These are phyloP conservation scores for Phytophthora meadii DNA, from an alignment of 352 stramenopile genomes.

Conservation along the genomic window DNA sequence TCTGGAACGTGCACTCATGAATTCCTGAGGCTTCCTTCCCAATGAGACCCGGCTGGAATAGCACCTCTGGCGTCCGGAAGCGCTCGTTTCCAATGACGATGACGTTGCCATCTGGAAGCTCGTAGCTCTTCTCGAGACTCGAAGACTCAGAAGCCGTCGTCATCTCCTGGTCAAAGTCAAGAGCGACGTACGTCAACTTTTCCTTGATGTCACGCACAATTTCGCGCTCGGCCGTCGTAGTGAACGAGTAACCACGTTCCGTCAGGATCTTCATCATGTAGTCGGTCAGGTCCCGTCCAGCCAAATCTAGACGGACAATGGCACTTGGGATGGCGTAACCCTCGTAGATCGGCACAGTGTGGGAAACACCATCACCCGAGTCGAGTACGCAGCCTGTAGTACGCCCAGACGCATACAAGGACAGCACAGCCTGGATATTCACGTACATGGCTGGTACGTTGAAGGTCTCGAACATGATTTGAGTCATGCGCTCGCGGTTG, in stretches of 20 bases:
- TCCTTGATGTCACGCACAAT: slow-evolving; percentile 98
- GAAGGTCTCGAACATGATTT: slow-evolving; percentile 99
- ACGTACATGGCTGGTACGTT: slow-evolving; percentile 95
- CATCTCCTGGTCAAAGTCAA: slow-evolving; percentile 95
- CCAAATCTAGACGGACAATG: slow-evolving; percentile 95
- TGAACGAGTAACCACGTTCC: slow-evolving; percentile 95
- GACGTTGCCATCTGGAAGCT: slow-evolving; percentile 97
- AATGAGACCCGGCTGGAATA: slow-evolving; percentile 96
- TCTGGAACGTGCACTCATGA: slow-evolving; percentile 82
- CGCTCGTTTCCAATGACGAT: slow-evolving; percentile 97
- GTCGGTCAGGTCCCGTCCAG: slow-evolving; percentile 94
- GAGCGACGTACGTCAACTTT: slow-evolving; percentile 95
- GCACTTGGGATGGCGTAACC: slow-evolving; percentile 95
- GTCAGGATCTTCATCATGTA: slow-evolving; percentile 98
- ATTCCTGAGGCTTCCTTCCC: slow-evolving; percentile 83
- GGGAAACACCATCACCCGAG: slow-evolving; percentile 93
- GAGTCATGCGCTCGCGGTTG: slow-evolving; percentile 93
- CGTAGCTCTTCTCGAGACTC: slow-evolving; percentile 95
- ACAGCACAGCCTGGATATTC: slow-evolving; percentile 94
- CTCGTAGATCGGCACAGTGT: slow-evolving; percentile 96
- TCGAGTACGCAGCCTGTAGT: slow-evolving; percentile 97
- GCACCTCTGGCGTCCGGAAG: slow-evolving; percentile 94
- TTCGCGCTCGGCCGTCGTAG: slow-evolving; percentile 95
- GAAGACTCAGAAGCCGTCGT: slow-evolving; percentile 87
- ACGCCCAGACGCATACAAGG: slow-evolving; percentile 94